A percentile compares a stretch with the other conserved stretches of the same genome.
phyloP scores from a whole-genome alignment of 208 protist species.

The Acanthamoeba royreba region DNA sequence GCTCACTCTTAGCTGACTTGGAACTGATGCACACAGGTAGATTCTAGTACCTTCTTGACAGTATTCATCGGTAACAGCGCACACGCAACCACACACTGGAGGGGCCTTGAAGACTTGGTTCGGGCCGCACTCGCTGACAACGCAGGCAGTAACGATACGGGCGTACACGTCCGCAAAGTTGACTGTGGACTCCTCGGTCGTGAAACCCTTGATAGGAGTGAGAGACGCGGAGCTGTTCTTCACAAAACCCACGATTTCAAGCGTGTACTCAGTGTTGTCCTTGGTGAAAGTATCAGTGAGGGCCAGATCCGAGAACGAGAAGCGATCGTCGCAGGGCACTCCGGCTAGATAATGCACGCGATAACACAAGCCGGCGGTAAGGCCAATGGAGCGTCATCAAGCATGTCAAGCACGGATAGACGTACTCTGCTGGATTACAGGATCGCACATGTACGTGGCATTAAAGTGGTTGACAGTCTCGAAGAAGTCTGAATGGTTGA shows the following conservation, averaged over 20 bases:
- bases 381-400: neutral
- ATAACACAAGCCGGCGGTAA: neutral
- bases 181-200: neutral
- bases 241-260: neutral
- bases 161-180: slow-evolving; percentile 7
- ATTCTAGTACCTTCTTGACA: neutral
- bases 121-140: neutral
- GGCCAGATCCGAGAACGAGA: slow-evolving; percentile 1
- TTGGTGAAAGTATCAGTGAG: slow-evolving; percentile 9
- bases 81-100: slow-evolving; percentile 20
- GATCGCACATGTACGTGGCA: neutral
- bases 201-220: neutral
- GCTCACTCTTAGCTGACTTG: too few relatives aligned
- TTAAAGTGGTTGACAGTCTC: neutral
- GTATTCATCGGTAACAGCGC: neutral
- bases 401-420: neutral
- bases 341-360: neutral
- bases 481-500: neutral
- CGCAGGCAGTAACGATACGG: neutral
- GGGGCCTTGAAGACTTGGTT: slow-evolving; percentile 9
- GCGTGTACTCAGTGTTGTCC: slow-evolving; percentile 33
- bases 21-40: neutral
- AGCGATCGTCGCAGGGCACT: slow-evolving; percentile 4
- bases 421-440: slow-evolving; percentile 13
- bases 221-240: neutral